Evolutionary conservation across 305 asterid species (phyloP).

Genomic region (Ruellia speciosa): DNA sequence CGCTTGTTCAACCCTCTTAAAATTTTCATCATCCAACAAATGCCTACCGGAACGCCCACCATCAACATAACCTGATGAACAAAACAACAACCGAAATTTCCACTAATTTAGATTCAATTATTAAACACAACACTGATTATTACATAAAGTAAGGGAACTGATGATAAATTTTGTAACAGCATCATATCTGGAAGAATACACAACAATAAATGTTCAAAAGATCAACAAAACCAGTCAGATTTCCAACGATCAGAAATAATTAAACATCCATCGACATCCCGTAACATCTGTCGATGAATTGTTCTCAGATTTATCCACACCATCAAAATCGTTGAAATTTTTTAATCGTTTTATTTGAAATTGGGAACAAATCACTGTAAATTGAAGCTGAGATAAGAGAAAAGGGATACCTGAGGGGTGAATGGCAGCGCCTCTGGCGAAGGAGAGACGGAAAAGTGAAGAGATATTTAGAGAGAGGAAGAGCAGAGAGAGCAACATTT

Average conservation of each 20-base stretch:
- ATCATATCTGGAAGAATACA: not conserved
- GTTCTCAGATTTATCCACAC: not conserved
- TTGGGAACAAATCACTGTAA: not conserved
- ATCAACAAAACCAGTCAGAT: not conserved
- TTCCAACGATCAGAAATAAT: not conserved
- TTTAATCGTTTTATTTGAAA: not conserved
- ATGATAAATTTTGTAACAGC: not conserved
- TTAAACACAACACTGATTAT: no score
- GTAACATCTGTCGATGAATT: not conserved
- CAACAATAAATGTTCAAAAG: not conserved
- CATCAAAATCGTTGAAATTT: not conserved
- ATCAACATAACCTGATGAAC: slow-evolving; percentile 27
- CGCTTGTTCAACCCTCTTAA: slow-evolving; percentile 39
- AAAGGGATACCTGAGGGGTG: slow-evolving; percentile 31
- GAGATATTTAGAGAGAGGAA: slow-evolving; percentile 31
- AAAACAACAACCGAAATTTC: not conserved
- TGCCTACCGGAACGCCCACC: slow-evolving; percentile 40
- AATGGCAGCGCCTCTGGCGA: slow-evolving; percentile 32
- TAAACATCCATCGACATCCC: not conserved
- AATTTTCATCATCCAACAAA: slow-evolving; percentile 27
- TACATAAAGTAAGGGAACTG: not conserved
- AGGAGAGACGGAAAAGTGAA: slow-evolving; percentile 29
- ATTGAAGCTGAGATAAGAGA: not conserved
- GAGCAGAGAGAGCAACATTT: slow-evolving; percentile 33
- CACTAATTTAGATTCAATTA: no score